Base-by-base conservation (phyloP, 768 basidiomycete species). In the Trametes cingulata region DNA sequence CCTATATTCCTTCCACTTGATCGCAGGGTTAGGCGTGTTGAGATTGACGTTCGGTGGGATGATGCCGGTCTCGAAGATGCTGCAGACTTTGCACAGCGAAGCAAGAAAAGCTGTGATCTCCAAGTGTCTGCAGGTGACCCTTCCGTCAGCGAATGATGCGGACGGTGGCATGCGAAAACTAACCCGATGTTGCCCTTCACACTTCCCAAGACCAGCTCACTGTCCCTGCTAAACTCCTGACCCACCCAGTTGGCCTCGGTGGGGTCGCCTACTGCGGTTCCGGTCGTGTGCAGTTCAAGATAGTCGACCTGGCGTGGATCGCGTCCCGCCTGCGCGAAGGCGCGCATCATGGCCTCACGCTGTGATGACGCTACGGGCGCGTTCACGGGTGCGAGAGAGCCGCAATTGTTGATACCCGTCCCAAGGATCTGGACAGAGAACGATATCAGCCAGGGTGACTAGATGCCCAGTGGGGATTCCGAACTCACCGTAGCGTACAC, bases 231-330 rank as follows among this genome's bases (percentile, higher is more conserved):
- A 61, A 78, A 78, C 17, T 67, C 46, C 35, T 69, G 68, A 0
- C 81, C 81, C 20, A 79, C 78, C 69, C 77, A 78, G 56, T 82
- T 82, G 10, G 77, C 77, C 63, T 83, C 82, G 1, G 75, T 78
- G 1, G 82, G 81, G 60, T 83, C 82, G 0, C 81, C 82, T 29
- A 69, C 73, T 37, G 77, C 74, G 2, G 82, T 82, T 2, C 74
- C 73, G 70, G 82, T 82, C 19, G 78, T 80, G 57, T 84, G 82
- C 12, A 80, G 60, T 63, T 83, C 82, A 0, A 83, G 72, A 60
- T 73, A 83, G 58, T 82, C 81, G 3, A 78, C 77, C 24, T 82
- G 79, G 0, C 55, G 56, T 1, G 78, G 78, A 17, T 50, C 52
- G 24, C 71, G 68, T 1, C 69, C 66, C 3, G 74, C 72, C 6